Conservation (phyloP, 129 eudicot species). For the carrot (Daucus carota) region DH1_v3.0 NC_030387.2:1288001-1288500, state of each 20-base stretch:
- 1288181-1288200: conserved; percentile 88
- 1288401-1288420: conserved; percentile 78
- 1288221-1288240: conserved; percentile 45
- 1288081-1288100: conserved; percentile 87
- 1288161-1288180: conserved; percentile 97
- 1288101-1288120: conserved; percentile 67
- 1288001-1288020: conserved; percentile 74
- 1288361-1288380: conserved; percentile 82
- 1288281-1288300: conserved; percentile 68
- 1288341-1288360: conserved; percentile 94
- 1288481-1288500: neutral
- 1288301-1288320: conserved; percentile 62
- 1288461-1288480: neutral
- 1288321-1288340: conserved; percentile 70
- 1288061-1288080: conserved; percentile 68
- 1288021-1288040: conserved; percentile 93
- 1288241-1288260: conserved; percentile 69
- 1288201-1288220: conserved; percentile 60
- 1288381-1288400: conserved; percentile 74
- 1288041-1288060: conserved; percentile 84
- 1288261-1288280: conserved; percentile 82
- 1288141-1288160: conserved; percentile 64
- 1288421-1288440: conserved; percentile 66
- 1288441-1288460: conserved; percentile 11
- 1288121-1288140: conserved; percentile 41